phyloP scores from a whole-genome alignment of 768 basidiomycete species.

The Suillus tomentosus region DNA sequence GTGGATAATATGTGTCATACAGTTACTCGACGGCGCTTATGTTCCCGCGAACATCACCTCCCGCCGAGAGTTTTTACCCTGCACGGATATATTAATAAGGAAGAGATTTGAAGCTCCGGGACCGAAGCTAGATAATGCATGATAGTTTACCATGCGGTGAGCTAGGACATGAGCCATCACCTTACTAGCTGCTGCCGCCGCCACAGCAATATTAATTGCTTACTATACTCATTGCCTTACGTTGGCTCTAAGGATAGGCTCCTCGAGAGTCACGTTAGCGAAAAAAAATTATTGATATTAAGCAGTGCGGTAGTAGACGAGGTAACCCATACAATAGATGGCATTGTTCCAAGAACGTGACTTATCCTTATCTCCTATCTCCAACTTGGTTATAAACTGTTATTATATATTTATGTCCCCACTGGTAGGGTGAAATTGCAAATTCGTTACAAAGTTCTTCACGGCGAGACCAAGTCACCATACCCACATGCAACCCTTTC shows the following conservation, averaged over 20 bases:
- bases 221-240: not conserved
- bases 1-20: not conserved
- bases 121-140: not conserved
- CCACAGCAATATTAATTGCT: not conserved
- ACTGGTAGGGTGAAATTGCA: not conserved
- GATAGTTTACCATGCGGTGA: not conserved
- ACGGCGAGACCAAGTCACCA: not conserved
- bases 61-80: not conserved
- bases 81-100: not conserved
- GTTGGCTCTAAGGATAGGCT: not conserved
- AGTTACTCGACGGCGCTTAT: not conserved
- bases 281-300: not conserved
- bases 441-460: slow-evolving; percentile 1
- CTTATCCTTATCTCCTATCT: slow-evolving; percentile 4
- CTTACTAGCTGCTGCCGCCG: not conserved
- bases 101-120: not conserved
- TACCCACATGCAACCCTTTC: not conserved
- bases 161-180: no score
- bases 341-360: not conserved
- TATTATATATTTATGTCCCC: not conserved
- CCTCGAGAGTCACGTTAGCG: not conserved
- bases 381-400: not conserved
- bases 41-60: not conserved
- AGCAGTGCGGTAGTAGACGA: not conserved
- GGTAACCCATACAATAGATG: not conserved